Conservation (phyloP, 2,329 filamentous ascomycete species). For the Beauveria varroae region DNA sequence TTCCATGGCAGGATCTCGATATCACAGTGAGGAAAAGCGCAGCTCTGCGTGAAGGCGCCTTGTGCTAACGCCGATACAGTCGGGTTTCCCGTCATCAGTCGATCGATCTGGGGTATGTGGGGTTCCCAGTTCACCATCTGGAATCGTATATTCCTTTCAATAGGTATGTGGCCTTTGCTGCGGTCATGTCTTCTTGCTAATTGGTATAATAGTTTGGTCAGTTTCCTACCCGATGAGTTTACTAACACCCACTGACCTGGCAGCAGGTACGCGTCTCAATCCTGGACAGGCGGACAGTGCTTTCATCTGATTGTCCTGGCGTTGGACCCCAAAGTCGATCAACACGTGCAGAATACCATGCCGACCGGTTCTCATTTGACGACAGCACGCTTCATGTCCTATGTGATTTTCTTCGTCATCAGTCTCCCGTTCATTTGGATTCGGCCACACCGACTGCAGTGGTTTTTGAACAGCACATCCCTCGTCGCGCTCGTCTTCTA, state of each 20-base stretch:
- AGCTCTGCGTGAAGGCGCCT: no score
- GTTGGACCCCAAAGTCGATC: slow-evolving; percentile 35
- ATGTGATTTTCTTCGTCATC: slow-evolving; percentile 36
- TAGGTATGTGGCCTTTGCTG: slow-evolving; percentile 23
- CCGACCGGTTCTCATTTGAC: slow-evolving; percentile 34
- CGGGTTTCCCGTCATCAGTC: slow-evolving; percentile 31
- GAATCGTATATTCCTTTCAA: slow-evolving; percentile 34
- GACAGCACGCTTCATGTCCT: slow-evolving; percentile 34
- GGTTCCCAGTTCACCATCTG: slow-evolving; percentile 34
- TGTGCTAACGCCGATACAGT: slow-evolving; percentile 16
- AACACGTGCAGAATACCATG: slow-evolving; percentile 34
- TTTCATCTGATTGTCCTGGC: slow-evolving; percentile 38
- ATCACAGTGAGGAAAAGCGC: slow-evolving; percentile 26
- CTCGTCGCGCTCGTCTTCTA: slow-evolving; percentile 33
- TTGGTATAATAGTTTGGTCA: slow-evolving; percentile 18
- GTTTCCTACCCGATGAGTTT: neutral
- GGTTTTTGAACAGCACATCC: slow-evolving; percentile 34
- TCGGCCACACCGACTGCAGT: slow-evolving; percentile 34
- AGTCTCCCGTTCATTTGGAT: slow-evolving; percentile 38
- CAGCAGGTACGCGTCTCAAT: slow-evolving; percentile 34
- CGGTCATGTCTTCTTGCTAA: neutral
- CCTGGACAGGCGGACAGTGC: slow-evolving; percentile 40
- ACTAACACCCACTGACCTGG: neutral
- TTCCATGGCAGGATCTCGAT: slow-evolving; percentile 35
- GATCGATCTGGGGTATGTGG: slow-evolving; percentile 33